Evolutionary conservation across 805 yeast genomes (phyloP), one percentile per base, ranked within the genome.

Genomic region (Candida parachauliodes): DNA sequence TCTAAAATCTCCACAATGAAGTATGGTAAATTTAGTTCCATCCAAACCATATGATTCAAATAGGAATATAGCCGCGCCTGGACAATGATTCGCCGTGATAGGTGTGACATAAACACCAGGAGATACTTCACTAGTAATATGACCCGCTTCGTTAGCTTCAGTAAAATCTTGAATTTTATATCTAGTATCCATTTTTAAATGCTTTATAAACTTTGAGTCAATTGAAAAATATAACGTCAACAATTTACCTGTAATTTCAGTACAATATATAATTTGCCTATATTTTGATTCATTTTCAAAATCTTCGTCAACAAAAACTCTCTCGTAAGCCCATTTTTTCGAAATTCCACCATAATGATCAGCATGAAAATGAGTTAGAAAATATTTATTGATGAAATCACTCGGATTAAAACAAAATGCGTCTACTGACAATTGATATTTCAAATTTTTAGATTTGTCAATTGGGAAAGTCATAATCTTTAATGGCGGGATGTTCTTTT

Each of bases 1-100:
- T 40, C 98, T 65, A 52, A 91, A 93, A 60, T 93, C 98, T 2
- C 98, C 98, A 36, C 97, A 88, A 57, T 93, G 98, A 22, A 93
- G 60, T 3, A 72, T 67, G 28, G 59, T 60, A 12, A 57, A 53
- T 2, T 42, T 39, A 1, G 44, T 37, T 0, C 57, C 55, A 4
- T 44, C 47, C n/a, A 39, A 32, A 0, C 62, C 46, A 14, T 54
- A 55, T 3, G 72, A 59, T 49, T 81, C 82, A 49, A 87, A 83
- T 9, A 88, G 59, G 42, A 89, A 84, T 0, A 93, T 74, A 0
- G 78, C 87, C 2, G 97, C 87, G 2, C 98, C 98, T 1, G 98
- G 98, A 59, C 98, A 93, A 60, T 93, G 98, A 49, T 93, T 91
- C 0, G 98, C 98, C 48, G 86, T 88, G 5, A 83, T 59, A 9